Base-by-base conservation (phyloP, 2,329 filamentous ascomycete species). In the Colletotrichum australisinense region DNA sequence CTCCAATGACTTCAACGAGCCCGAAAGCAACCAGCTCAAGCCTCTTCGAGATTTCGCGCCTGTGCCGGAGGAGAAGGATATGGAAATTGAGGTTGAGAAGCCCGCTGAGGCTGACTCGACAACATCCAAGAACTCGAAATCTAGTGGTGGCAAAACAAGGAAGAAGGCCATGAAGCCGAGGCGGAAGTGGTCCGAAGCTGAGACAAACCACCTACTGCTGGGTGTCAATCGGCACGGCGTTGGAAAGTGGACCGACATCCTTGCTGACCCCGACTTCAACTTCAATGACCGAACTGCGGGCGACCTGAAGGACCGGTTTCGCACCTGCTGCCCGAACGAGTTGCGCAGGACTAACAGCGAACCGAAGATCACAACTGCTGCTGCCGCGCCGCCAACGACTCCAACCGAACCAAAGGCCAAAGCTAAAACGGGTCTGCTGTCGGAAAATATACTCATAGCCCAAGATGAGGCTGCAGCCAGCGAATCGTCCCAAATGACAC, bases 261-360 rank as follows among this genome's bases (percentile, higher is more conserved):
- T 92, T 28, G 89, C 91, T 63, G 91, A 93, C 73, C 80, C 86
- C 0, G 87, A 87, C 55, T 93, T 91, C 78, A 84, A 80, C 12
- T 93, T 93, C 81, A 90, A 91, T 76, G 86, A 86, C 19, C 87
- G 91, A 72, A 89, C 88, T 1, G 89, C 90, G 4, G 89, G 89
- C 9, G 91, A 93, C 77, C 79, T 93, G 63, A 93, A 93, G 78
- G 91, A 93, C 79, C 86, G 91, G 14, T 93, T 92, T 77, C 86
- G 91, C 63, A 93, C 91, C 4, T 92, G 90, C 78, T 92, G 90
- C 74, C 91, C 91, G 0, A 86, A 87, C 42, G 91, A 92, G 78
- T 84, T 92, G 49, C 86, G 88, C 60, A 82, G 82, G 28, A 84
- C 83, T 12, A 84, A 80, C 74, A 81, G 80, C 64, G 65, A 77